phyloP scores from a whole-genome alignment of 805 yeast genomes.

The Lachancea nothofagi region DNA sequence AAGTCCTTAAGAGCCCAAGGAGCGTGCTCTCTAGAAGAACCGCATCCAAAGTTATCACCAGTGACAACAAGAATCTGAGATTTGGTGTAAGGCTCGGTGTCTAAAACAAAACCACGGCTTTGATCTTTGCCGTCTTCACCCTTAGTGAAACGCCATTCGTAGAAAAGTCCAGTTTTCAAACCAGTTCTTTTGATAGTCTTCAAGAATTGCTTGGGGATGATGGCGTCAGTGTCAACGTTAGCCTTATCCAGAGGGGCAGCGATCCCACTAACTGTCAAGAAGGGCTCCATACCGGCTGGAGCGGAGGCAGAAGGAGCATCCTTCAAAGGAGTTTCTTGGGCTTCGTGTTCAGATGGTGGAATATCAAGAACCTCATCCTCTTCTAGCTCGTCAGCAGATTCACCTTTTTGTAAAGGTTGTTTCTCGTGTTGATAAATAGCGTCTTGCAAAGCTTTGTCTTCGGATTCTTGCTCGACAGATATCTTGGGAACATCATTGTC shows the following conservation, averaged over 20 bases:
- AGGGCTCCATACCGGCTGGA: slow-evolving; percentile 64
- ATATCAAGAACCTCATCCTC: slow-evolving; percentile 59
- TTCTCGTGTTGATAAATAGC: slow-evolving; percentile 71
- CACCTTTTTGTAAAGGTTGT: slow-evolving; percentile 51
- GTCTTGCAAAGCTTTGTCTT: slow-evolving; percentile 54
- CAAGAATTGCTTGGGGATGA: slow-evolving; percentile 96
- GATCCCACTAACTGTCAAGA: slow-evolving; percentile 69
- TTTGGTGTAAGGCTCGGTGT: slow-evolving; percentile 72
- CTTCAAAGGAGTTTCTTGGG: slow-evolving; percentile 33
- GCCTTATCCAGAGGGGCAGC: slow-evolving; percentile 95
- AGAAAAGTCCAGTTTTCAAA: slow-evolving; percentile 79
- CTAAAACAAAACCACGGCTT: slow-evolving; percentile 86
- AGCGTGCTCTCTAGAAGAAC: slow-evolving; percentile 98
- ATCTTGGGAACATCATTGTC: slow-evolving; percentile 58
- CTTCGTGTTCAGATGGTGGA: slow-evolving; percentile 46
- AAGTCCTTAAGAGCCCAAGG: slow-evolving; percentile 99
- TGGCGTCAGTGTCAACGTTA: slow-evolving; percentile 97
- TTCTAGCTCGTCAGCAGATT: slow-evolving; percentile 41
- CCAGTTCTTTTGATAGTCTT: slow-evolving; percentile 98
- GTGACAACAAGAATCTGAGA: slow-evolving; percentile 84
- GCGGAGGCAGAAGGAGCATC: slow-evolving; percentile 31
- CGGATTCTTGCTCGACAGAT: slow-evolving; percentile 37
- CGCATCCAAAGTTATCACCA: slow-evolving; percentile 98
- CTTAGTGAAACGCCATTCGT: slow-evolving; percentile 76
- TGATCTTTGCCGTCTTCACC: slow-evolving; percentile 64